These are phyloP conservation scores for Heliamphora pulchella DNA, from an alignment of 179 eudicot species.

Conservation along the genomic window DNA sequence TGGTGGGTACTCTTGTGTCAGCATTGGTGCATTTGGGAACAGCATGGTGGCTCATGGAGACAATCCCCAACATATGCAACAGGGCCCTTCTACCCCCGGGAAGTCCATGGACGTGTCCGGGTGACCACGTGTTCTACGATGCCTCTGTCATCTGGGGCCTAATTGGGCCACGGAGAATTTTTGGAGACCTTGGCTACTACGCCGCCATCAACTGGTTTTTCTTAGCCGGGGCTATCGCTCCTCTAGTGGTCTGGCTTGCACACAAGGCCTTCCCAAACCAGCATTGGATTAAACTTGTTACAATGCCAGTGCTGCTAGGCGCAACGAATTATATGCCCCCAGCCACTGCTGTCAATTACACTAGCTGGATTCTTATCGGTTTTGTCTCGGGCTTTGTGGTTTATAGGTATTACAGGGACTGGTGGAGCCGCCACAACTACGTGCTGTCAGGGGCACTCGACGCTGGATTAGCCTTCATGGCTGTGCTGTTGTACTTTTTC, in stretches of 20 bases:
- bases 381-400: slow-evolving; percentile 47
- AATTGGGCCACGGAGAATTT: slow-evolving; percentile 49
- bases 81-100: slow-evolving; percentile 22
- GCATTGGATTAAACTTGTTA: slow-evolving; percentile 37
- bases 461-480: slow-evolving; percentile 44
- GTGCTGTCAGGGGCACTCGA: slow-evolving; percentile 34
- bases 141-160: slow-evolving; percentile 59
- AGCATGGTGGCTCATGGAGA: slow-evolving; percentile 56
- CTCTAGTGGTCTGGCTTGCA: slow-evolving; percentile 38
- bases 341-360: slow-evolving; percentile 49
- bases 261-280: slow-evolving; percentile 38
- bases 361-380: slow-evolving; percentile 45
- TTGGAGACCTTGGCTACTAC: slow-evolving; percentile 50
- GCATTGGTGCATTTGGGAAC: slow-evolving; percentile 43
- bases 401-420: slow-evolving; percentile 30
- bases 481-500: slow-evolving; percentile 23
- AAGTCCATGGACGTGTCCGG: slow-evolving; percentile 58
- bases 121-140: slow-evolving; percentile 39
- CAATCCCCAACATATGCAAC: slow-evolving; percentile 41
- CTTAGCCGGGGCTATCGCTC: slow-evolving; percentile 38
- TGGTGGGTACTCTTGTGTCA: slow-evolving; percentile 19
- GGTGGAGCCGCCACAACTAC: slow-evolving; percentile 37
- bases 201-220: slow-evolving; percentile 46
- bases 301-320: slow-evolving; percentile 44
- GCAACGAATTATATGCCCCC: slow-evolving; percentile 53